Evolutionary conservation across 2,329 filamentous ascomycete genomes (phyloP), one percentile per base, ranked within the genome.

Genomic region (Hysterium pulicare): DNA sequence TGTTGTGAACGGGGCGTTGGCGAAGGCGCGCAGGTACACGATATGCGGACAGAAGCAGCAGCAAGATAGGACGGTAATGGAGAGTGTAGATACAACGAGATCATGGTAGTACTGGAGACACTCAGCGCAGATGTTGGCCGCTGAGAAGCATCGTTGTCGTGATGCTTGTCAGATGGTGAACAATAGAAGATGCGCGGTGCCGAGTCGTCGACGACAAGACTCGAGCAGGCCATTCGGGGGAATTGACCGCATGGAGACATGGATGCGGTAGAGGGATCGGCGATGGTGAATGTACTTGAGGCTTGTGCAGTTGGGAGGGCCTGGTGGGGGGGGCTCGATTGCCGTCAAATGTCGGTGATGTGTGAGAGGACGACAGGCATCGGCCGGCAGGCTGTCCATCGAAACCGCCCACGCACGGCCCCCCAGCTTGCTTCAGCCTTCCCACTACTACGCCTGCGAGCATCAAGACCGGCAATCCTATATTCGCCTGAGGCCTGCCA

Each of bases 171-270:
- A n/a, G n/a, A n/a, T n/a, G n/a, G n/a, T n/a, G n/a, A n/a, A n/a
- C n/a, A n/a, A n/a, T n/a, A n/a, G n/a, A n/a, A n/a, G n/a, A n/a
- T n/a, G 31, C 31, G 16, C 8, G 31, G 16, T 7, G 6, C 5
- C 4, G 34, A 39, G 26, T 39, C 37, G 23, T 23, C 32, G 30
- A 41, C 30, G 30, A 41, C 28, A 41, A 41, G 28, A 41, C 38
- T 41, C 28, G 32, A 13, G 19, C 8, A 13, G 16, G 6, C 38
- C 17, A 33, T 41, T 41, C 7, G 3, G 24, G 24, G 24, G n/a
- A n/a, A 28, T 28, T 28, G 24, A 28, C 8, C 24, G 8, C 7
- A 13, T 13, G 24, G 8, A 8, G 24, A 13, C n/a, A 20, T 7
- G 32, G 22, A 33, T 33, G 17, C 15, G 38, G 7, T 22, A 28